Evolutionary conservation across 345 rosid genomes (phyloP).

Genomic region (Eucalyptus polybractea): DNA sequence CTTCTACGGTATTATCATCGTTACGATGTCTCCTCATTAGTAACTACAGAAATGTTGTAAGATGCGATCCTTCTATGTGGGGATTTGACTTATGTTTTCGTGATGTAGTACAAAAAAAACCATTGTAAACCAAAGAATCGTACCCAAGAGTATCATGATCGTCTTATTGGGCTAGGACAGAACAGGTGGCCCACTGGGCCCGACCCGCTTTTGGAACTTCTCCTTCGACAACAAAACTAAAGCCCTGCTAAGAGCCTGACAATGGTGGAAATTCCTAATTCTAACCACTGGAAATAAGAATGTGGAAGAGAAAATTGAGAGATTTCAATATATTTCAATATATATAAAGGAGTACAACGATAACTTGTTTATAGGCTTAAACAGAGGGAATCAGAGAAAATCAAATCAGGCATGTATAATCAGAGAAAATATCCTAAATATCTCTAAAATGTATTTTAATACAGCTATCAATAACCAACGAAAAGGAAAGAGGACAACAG

Average conservation of each 20-base stretch:
- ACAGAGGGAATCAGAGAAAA: no score
- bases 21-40: background rate
- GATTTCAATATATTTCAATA: no score
- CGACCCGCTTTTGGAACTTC: background rate
- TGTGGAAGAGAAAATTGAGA: fast-evolving
- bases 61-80: background rate
- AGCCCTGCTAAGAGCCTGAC: background rate
- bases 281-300: background rate
- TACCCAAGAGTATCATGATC: background rate
- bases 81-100: background rate
- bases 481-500: background rate
- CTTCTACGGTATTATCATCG: background rate
- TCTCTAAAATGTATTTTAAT: no score
- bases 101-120: background rate
- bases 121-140: background rate
- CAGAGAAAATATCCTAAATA: no score
- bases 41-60: background rate
- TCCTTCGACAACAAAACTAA: background rate
- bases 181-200: background rate
- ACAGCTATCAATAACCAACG: background rate
- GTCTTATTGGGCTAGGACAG: background rate
- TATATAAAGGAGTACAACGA: no score
- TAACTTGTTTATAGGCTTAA: no score
- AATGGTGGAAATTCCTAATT: background rate
- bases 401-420: no score